Percentiles rank a stretch among this genome's conserved stretches.
These are phyloP conservation scores for Diaporthe amygdali DNA, from an alignment of 2,329 filamentous ascomycete genomes.

Conservation along the genomic window DNA sequence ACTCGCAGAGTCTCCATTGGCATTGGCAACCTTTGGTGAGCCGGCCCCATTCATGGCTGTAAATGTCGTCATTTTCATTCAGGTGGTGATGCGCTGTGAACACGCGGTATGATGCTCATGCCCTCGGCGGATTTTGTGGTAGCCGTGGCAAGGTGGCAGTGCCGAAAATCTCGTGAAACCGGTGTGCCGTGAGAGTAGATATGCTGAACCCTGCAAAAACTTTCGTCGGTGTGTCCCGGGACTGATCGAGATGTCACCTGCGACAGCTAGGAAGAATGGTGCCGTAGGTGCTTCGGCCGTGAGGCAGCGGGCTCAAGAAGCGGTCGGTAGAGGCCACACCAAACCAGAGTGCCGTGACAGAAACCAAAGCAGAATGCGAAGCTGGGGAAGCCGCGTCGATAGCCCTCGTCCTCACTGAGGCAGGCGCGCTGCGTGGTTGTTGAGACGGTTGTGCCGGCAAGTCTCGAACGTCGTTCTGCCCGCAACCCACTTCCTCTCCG, in stretches of 20 bases:
- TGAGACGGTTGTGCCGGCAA: not conserved
- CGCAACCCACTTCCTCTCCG: conserved; percentile 3
- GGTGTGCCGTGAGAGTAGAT: not conserved
- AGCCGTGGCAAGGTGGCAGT: not conserved
- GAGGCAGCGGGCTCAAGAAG: not conserved
- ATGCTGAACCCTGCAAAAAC: not conserved
- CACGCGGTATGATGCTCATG: not conserved
- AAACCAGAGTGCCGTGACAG: not conserved
- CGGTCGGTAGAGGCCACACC: not conserved
- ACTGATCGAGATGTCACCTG: conserved; percentile 16
- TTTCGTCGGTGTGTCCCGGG: not conserved
- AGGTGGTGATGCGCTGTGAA: conserved; percentile 16
- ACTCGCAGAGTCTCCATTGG: conserved; percentile 37
- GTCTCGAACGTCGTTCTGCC: conserved; percentile 7
- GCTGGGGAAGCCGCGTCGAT: not conserved
- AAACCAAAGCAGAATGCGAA: not conserved
- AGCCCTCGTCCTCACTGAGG: not conserved
- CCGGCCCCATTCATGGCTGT: conserved; percentile 54
- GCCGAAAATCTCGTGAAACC: not conserved
- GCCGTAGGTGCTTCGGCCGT: not conserved
- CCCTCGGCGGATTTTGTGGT: not conserved
- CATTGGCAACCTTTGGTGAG: conserved; percentile 49
- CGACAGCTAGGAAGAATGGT: conserved; percentile 6
- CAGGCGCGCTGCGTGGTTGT: not conserved
- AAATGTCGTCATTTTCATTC: conserved; percentile 54